Evolutionary conservation across 2,329 filamentous ascomycete genomes (phyloP), one percentile per base, ranked within the genome.

Genomic region (Aspergillus brasiliensis): DNA sequence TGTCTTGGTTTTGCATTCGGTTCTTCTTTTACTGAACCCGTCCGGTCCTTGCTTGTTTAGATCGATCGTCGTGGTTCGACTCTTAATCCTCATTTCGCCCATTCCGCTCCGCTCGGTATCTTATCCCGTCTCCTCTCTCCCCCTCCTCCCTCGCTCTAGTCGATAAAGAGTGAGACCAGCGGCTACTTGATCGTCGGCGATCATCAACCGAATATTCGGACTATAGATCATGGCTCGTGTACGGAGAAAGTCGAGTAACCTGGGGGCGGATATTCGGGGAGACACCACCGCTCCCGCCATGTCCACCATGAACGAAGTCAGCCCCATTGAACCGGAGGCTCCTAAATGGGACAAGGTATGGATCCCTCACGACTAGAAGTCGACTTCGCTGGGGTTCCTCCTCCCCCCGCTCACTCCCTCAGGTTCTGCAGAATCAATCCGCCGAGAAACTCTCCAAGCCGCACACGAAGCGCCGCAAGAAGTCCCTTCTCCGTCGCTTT

Each of bases 201-300:
- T 11, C 15, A 27, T 34, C 31, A 6, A 13, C 31, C 13, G 31
- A 34, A 34, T 15, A 11, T 19, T 3, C 17, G 10, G 21, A 17
- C 25, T 8, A 8, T 48, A 40, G 23, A 57, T 31, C 60, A 79
- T 79, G 77, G 69, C 70, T 64, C 77, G 78, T 60, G 71, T 75
- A 53, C 74, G 77, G 62, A 73, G 78, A 65, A 75, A 72, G 58
- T 80, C 79, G 25, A 80, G 77, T 67, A 75, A 72, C 62, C 71
- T 82, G 57, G 79, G 79, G 57, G 79, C 71, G 60, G 79, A 81
- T 61, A 80, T 80, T 62, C 75, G 77, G 59, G 79, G 79, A 46
- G 79, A 81, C 63, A 81, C 79, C 40, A 75, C 75, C 56, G 79
- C 75, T 15, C 77, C 79, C 37, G 79, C 79, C 21, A 75, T 81